Conservation (phyloP, 805 yeast species). For the Myxozyma monticola region DNA sequence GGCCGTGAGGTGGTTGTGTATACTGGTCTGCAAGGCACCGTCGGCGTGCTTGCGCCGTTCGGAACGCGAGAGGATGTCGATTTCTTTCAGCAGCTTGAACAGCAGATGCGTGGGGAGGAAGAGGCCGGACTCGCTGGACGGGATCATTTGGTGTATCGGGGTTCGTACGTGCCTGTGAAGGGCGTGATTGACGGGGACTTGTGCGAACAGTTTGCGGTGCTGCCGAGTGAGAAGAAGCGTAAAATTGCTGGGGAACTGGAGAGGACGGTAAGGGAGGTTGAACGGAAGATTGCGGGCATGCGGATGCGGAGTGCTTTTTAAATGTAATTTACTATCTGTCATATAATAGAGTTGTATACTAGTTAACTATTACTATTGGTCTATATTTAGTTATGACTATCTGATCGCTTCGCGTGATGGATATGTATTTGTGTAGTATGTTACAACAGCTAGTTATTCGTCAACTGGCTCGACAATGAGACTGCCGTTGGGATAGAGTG, state of each 20-base stretch:
- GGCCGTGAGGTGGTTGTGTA: conserved; percentile 69
- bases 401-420: neutral
- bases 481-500: conserved; percentile 65
- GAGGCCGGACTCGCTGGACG: conserved; percentile 55
- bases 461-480: conserved; percentile 50
- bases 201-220: conserved; percentile 55
- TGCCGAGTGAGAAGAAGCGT: conserved; percentile 31
- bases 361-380: too few species aligned
- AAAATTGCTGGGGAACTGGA: conserved; percentile 39
- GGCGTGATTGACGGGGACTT: conserved; percentile 86
- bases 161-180: conserved; percentile 79
- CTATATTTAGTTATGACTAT: too few species aligned
- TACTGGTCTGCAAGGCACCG: conserved; percentile 76
- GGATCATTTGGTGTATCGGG: conserved; percentile 65
- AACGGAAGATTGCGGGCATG: conserved; percentile 37
- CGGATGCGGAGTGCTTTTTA: conserved; percentile 34
- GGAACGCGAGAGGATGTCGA: conserved; percentile 60
- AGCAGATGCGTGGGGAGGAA: conserved; percentile 36
- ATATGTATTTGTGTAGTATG: neutral
- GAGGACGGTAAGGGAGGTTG: conserved; percentile 37
- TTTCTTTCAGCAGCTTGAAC: conserved; percentile 58
- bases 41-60: conserved; percentile 74
- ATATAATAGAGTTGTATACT: neutral
- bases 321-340: neutral
- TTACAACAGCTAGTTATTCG: conserved; percentile 4